phyloP scores from a whole-genome alignment of 768 basidiomycete species.

The Leccinum fibrillosum region DNA sequence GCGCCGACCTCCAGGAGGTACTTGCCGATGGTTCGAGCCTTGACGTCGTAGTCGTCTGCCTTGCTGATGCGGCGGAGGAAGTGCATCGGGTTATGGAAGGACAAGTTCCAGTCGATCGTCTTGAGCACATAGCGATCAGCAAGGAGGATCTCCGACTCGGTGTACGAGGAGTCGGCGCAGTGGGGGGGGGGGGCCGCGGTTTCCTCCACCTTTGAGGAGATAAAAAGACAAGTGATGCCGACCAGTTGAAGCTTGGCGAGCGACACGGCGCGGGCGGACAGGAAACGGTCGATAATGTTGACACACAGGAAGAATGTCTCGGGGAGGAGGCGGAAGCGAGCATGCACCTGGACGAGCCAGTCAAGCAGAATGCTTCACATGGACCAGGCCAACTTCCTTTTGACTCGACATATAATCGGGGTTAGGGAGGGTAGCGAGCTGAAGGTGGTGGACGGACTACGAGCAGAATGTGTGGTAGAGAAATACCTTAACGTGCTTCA shows the following conservation, averaged over 20 bases:
- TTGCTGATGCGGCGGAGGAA: slow-evolving; percentile 89
- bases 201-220: slow-evolving; percentile 92
- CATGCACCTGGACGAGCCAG: slow-evolving; percentile 92
- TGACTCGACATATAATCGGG: slow-evolving; percentile 84
- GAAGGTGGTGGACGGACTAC: background rate
- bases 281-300: slow-evolving; percentile 82
- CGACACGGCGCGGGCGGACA: slow-evolving; percentile 68
- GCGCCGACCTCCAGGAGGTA: slow-evolving; percentile 86
- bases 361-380: slow-evolving; percentile 89
- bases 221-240: slow-evolving; percentile 82
- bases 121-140: slow-evolving; percentile 88
- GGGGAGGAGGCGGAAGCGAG: slow-evolving; percentile 78
- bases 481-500: slow-evolving; percentile 79
- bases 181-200: slow-evolving; percentile 80
- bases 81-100: slow-evolving; percentile 85
- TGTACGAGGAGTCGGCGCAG: slow-evolving; percentile 76
- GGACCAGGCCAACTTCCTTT: slow-evolving; percentile 76
- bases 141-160: slow-evolving; percentile 76
- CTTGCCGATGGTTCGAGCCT: slow-evolving; percentile 84
- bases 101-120: slow-evolving; percentile 82
- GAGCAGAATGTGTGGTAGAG: background rate
- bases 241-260: slow-evolving; percentile 88
- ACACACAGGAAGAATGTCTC: slow-evolving; percentile 89
- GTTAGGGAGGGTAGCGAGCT: slow-evolving; percentile 79
- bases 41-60: slow-evolving; percentile 87